A percentile compares a stretch with the other conserved stretches of the same genome.
Conservation (phyloP, 176 grass and related monocot species). For the Triticum aestivum region DNA sequence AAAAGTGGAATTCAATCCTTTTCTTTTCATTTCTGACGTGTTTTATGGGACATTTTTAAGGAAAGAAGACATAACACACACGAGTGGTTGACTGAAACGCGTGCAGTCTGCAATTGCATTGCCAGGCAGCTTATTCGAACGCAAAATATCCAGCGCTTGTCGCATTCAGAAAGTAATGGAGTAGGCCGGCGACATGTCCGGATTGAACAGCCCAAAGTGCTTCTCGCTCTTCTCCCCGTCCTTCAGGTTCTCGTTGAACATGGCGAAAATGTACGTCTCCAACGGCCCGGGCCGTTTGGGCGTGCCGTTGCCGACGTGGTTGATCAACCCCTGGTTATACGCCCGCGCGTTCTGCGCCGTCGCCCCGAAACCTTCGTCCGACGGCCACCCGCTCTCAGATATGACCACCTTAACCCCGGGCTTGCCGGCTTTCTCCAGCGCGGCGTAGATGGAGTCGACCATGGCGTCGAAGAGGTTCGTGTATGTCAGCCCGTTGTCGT, state of each 20-base stretch:
- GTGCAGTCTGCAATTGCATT: neutral
- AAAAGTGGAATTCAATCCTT: too few relatives aligned
- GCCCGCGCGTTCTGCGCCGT: conserved; percentile 39
- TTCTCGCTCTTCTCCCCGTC: conserved; percentile 14
- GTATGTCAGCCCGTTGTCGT: conserved; percentile 39
- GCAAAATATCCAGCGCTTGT: neutral
- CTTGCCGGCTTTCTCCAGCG: conserved; percentile 36
- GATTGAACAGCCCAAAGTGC: conserved; percentile 72
- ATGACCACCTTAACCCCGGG: conserved; percentile 38
- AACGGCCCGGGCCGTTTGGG: conserved; percentile 42
- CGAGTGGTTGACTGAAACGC: neutral
- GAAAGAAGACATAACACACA: neutral
- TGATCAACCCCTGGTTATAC: conserved; percentile 74
- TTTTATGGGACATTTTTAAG: too few relatives aligned
- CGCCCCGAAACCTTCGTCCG: conserved; percentile 40
- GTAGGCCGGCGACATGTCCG: conserved; percentile 39
- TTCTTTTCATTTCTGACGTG: too few relatives aligned
- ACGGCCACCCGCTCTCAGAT: conserved; percentile 84
- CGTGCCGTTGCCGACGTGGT: conserved; percentile 54
- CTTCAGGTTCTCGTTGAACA: conserved; percentile 88
- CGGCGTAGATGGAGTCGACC: conserved; percentile 58
- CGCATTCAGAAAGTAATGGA: conserved; percentile 25
- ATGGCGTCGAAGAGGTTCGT: conserved; percentile 55
- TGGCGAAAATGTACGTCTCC: conserved; percentile 69
- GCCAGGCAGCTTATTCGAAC: neutral